Conservation (phyloP, 1,139 yeast genomes). For the Debaryomycetaceae sp. region DNA sequence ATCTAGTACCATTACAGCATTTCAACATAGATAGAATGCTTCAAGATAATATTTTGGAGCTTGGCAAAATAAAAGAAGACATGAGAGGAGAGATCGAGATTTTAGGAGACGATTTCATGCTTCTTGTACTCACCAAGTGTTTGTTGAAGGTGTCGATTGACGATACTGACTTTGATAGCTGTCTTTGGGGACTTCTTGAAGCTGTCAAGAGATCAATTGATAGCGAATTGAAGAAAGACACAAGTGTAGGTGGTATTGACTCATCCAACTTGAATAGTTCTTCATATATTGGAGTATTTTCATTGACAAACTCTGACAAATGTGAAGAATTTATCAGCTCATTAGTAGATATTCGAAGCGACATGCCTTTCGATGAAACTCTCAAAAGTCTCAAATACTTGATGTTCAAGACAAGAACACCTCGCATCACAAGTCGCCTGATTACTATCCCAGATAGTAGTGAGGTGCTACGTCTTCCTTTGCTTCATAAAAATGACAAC, state of each 20-base stretch:
- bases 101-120: background rate
- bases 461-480: constrained; percentile 11
- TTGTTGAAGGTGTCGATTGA: background rate
- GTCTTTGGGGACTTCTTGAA: background rate
- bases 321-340: constrained; percentile 1
- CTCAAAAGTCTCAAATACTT: background rate
- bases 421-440: constrained; percentile 1
- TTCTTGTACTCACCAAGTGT: background rate
- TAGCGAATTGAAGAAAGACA: background rate
- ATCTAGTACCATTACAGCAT: background rate
- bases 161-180: background rate
- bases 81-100: background rate
- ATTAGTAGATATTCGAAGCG: background rate
- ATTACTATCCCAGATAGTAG: background rate
- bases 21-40: background rate
- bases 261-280: background rate
- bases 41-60: background rate
- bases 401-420: constrained; percentile 1
- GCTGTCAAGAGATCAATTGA: background rate
- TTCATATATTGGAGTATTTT: constrained; percentile 1
- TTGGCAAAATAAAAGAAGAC: background rate
- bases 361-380: background rate
- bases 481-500: constrained; percentile 6
- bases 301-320: background rate
- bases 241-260: background rate